Evolutionary conservation across 495 filamentous ascomycete genomes (phyloP).

Genomic region (Podospora appendiculata): DNA sequence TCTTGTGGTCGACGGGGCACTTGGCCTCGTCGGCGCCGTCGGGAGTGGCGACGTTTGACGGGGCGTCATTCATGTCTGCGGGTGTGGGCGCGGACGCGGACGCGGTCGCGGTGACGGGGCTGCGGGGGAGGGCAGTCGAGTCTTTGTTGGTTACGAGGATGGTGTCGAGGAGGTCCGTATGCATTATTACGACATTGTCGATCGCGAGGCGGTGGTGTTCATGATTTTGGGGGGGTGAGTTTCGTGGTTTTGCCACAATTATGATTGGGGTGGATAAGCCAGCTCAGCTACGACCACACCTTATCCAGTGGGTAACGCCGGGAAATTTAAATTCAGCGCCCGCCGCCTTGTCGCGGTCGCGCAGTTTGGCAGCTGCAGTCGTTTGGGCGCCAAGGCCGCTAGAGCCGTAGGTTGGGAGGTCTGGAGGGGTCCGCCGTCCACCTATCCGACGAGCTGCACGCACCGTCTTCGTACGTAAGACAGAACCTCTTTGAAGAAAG

Average conservation of each 20-base stretch:
- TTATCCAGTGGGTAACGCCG: too few species aligned
- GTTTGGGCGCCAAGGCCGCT: too few species aligned
- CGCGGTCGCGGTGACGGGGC: not conserved
- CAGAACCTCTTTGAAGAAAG: too few species aligned
- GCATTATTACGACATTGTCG: conserved; percentile 21
- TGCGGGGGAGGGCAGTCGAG: not conserved
- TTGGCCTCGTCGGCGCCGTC: conserved; percentile 24
- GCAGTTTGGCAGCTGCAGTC: too few species aligned
- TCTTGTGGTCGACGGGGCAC: conserved; percentile 86
- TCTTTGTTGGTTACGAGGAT: conserved; percentile 24
- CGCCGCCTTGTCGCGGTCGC: too few species aligned
- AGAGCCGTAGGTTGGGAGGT: too few species aligned
- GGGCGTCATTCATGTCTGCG: conserved; percentile 1
- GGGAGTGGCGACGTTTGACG: conserved; percentile 3
- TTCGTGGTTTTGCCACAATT: not conserved
- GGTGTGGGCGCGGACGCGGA: not conserved
- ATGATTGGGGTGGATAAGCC: too few species aligned
- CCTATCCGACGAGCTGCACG: too few species aligned
- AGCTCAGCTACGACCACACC: too few species aligned
- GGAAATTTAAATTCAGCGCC: too few species aligned
- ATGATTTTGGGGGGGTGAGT: not conserved
- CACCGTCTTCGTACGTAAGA: too few species aligned
- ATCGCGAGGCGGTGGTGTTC: not conserved
- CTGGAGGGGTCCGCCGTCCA: too few species aligned
- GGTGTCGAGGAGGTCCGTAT: conserved; percentile 23